Evolutionary conservation across 768 basidiomycete species (phyloP).

Genomic region (Saitozyma podzolica): DNA sequence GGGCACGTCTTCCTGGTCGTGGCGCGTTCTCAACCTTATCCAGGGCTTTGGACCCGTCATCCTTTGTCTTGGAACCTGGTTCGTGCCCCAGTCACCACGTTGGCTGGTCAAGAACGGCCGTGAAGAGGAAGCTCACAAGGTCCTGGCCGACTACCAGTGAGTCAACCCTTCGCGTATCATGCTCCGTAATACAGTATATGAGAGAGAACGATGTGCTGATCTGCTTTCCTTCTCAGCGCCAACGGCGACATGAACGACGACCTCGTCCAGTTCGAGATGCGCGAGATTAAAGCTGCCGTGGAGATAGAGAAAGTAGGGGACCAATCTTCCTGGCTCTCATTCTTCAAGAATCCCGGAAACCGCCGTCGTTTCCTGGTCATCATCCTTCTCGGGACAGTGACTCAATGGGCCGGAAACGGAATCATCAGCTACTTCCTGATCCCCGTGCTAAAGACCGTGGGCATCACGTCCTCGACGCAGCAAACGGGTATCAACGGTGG

Average conservation of each 20-base stretch:
- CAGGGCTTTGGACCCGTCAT: slow-evolving; percentile 17
- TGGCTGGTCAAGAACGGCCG: slow-evolving; percentile 20
- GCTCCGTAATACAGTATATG: too few species aligned
- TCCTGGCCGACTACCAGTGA: too few species aligned
- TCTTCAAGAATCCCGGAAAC: slow-evolving; percentile 7
- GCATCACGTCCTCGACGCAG: slow-evolving; percentile 31
- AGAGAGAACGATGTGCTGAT: too few species aligned
- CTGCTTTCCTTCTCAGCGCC: slow-evolving; percentile 50
- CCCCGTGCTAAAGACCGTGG: slow-evolving; percentile 33
- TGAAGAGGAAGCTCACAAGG: too few species aligned
- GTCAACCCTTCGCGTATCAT: too few species aligned
- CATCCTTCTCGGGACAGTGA: too few species aligned
- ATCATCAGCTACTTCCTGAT: slow-evolving; percentile 24
- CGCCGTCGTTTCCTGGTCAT: slow-evolving; percentile 9
- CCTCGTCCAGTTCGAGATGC: slow-evolving; percentile 29
- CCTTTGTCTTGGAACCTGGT: slow-evolving; percentile 33
- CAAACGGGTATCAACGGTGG: slow-evolving; percentile 37
- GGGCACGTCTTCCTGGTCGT: slow-evolving; percentile 12
- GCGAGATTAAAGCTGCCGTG: slow-evolving; percentile 69
- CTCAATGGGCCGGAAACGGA: too few species aligned
- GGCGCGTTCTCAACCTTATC: slow-evolving; percentile 19
- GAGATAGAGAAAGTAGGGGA: slow-evolving; percentile 39
- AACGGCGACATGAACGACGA: slow-evolving; percentile 65
- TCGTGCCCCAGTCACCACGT: slow-evolving; percentile 43
- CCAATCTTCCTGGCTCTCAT: slow-evolving; percentile 34